Base-by-base conservation (phyloP, 129 eudicot species). In the Pseudognaphalium luteoalbum region DNA sequence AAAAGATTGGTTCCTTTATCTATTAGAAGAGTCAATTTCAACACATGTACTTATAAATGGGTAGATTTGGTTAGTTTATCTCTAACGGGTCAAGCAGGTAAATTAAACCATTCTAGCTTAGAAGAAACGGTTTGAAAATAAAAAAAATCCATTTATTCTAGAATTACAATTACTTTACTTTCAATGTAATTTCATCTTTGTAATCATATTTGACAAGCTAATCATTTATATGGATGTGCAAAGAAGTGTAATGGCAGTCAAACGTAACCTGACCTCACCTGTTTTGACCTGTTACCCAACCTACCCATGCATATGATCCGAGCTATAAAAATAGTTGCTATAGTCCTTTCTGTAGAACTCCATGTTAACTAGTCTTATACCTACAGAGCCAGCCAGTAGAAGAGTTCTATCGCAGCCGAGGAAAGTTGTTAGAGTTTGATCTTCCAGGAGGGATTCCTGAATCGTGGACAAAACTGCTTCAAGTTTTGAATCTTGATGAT, bases 371-470 rank as follows among this genome's bases (percentile, higher is more conserved):
- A 29, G 41, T 30, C 57, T 16, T 50, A 10, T 63, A 15, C 37
- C 52, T 81, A 74, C 94, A 90, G 95, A 86, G 90, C 77, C 92
- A 47, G 54, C 96, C 94, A 1, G 90, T 90, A 54, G 92, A 92
- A 82, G 96, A 89, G 68, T 92, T 87, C 66, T 92, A 92, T 64
- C 91, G 91, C 28, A 69, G 44, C 6, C 84, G 91, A 66, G 97
- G 97, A 28, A 92, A 87, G 81, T 63, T 92, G 35, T 77, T 92
- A 80, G 89, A 92, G 84, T 92, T 92, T 80, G 92, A 89, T 77
- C 92, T 92, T 77, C 97, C 97, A 19, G 97, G 97, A 51, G 97
- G 97, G 70, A 89, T 92, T 58, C 90, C 96, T 3, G 92, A 92
- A 78, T 89, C 97, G 29, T 92, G 96, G 96, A 78, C 89, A 47